A percentile compares a stretch with the other conserved stretches of the same genome.
Evolutionary conservation across 345 rosid species (phyloP).

Genomic region (Bruguiera parviflora): DNA sequence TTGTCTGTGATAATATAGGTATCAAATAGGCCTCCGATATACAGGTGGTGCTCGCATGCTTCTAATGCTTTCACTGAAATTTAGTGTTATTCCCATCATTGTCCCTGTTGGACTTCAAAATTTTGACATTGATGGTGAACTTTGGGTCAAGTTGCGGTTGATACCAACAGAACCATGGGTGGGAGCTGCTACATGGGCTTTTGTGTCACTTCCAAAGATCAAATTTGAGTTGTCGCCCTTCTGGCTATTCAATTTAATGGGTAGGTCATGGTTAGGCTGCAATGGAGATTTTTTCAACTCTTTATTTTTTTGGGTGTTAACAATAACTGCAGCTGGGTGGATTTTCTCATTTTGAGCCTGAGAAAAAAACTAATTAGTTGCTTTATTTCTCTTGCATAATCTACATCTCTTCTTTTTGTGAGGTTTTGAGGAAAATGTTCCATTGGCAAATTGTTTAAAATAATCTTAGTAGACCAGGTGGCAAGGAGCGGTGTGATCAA

Average conservation of each 20-base stretch:
- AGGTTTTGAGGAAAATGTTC: not conserved
- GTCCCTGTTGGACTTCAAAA: conserved; percentile 93
- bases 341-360: conserved; percentile 5
- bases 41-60: conserved; percentile 96
- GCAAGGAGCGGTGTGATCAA: too few species aligned
- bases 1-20: conserved; percentile 47
- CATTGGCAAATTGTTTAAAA: too few species aligned
- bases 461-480: too few species aligned
- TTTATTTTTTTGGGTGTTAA: not conserved
- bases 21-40: conserved; percentile 93
- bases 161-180: conserved; percentile 92
- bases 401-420: not conserved
- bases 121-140: conserved; percentile 97
- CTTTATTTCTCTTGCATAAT: conserved; percentile 3
- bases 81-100: conserved; percentile 72
- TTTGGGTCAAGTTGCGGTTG: conserved; percentile 95
- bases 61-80: conserved; percentile 80
- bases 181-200: conserved; percentile 95
- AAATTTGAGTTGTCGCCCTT: conserved; percentile 92
- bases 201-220: conserved; percentile 94
- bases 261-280: conserved; percentile 39
- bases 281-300: conserved; percentile 3
- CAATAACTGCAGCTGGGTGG: not conserved
- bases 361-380: not conserved
- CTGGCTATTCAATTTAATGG: conserved; percentile 91